phyloP scores from a whole-genome alignment of 2,329 filamentous ascomycete genomes.

The Corniculantispora saksenae region DNA sequence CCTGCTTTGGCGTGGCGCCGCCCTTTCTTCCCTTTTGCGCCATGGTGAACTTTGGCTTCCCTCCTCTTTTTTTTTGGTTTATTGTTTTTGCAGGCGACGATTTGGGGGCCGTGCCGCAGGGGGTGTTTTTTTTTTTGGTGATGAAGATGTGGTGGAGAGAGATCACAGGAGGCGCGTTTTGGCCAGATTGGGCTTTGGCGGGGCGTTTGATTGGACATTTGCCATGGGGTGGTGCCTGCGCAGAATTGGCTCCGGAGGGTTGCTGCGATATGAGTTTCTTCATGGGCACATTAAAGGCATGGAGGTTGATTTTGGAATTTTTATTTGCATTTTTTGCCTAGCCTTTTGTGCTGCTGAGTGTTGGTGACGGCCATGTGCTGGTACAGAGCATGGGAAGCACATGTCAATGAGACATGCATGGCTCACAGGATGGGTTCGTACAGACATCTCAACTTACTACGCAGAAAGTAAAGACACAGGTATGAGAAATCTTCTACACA shows the following conservation, averaged over 20 bases:
- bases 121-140: background rate
- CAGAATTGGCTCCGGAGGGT: background rate
- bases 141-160: constrained; percentile 7
- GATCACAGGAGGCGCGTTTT: constrained; percentile 13
- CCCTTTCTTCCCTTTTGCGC: background rate
- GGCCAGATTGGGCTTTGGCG: constrained; percentile 19
- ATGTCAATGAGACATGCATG: background rate
- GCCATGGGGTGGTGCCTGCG: background rate
- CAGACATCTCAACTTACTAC: too few relatives aligned
- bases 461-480: too few relatives aligned
- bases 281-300: background rate
- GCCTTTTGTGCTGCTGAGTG: background rate
- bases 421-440: background rate
- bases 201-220: constrained; percentile 18
- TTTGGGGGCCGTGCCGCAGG: background rate
- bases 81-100: background rate
- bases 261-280: background rate
- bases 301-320: background rate
- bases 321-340: background rate
- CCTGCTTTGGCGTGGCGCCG: constrained; percentile 11
- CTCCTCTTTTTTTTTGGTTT: background rate
- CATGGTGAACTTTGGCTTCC: background rate
- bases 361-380: background rate
- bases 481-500: too few relatives aligned
- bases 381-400: background rate